Evolutionary conservation across 345 rosid genomes (phyloP).

Genomic region (Arabidopsis arenosa): DNA sequence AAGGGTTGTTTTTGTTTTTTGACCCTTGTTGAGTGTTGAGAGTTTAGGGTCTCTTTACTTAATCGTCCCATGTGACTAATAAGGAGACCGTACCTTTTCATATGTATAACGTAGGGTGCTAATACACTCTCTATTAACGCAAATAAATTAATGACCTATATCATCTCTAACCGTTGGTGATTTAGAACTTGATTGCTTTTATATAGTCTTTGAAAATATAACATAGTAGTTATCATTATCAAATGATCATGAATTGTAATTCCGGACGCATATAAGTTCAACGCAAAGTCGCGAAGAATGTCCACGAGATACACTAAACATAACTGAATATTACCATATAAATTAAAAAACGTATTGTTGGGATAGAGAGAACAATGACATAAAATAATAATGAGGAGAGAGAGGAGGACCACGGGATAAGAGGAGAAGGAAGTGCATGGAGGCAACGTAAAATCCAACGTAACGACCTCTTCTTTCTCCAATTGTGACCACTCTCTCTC

Average conservation of each 20-base stretch:
- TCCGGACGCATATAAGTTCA: constrained; percentile 8
- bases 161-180: not conserved
- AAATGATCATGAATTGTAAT: constrained; percentile 2
- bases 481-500: constrained; percentile 42
- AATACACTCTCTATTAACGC: constrained; percentile 26
- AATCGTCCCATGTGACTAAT: constrained; percentile 36
- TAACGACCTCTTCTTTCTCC: constrained; percentile 36
- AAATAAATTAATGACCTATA: constrained; percentile 28
- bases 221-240: not conserved
- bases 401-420: constrained; percentile 44
- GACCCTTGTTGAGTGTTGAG: constrained; percentile 46
- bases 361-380: constrained; percentile 24
- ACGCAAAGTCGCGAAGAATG: not conserved
- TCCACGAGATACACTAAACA: too few species aligned
- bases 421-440: constrained; percentile 43
- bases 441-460: constrained; percentile 49
- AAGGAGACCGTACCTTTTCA: constrained; percentile 28
- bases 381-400: constrained; percentile 33
- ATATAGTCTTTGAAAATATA: not conserved
- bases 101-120: constrained; percentile 1
- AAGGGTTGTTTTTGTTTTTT: constrained; percentile 41
- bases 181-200: not conserved
- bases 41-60: constrained; percentile 21
- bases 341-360: not conserved
- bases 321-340: not conserved